Base-by-base conservation (phyloP, 345 rosid species). In the Balakata baccata region DNA sequence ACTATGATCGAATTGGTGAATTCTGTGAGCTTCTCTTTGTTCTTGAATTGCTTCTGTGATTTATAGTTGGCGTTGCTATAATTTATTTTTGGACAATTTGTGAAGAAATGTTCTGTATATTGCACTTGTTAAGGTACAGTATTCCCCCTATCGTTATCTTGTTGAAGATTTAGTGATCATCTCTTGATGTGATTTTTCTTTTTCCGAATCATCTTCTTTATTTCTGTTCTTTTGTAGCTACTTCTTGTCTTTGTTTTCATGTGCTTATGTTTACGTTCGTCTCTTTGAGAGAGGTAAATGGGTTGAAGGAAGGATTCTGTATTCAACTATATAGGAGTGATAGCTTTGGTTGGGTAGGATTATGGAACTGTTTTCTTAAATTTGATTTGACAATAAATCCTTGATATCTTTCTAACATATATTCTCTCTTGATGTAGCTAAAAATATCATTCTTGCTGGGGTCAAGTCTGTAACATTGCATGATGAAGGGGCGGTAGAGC, bases 381-480 rank as follows among this genome's bases (percentile, higher is more conserved):
- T n/a, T 72, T 62, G 68, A 66, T 51, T 50, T 45, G 58, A 4
- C 52, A n/a, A 7, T 25, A 67, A 67, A 13, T 46, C 37, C 52
- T 7, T 59, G 38, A 62, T 53, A 60, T 67, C 5, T 25, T 0
- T 3, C 22, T 65, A 4, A 20, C 3, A 64, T 20, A 53, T 46
- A 17, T 49, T 39, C 51, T 20, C 34, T 39, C 45, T 74, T 74
- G 34, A 72, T 82, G 82, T 89, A 96, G 99, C 99, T 11, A 96
- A 96, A 86, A 96, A 96, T 80, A 97, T 96, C 39, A 81, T 93
- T 70, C 96, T 96, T 61, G 98, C 98, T 66, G 99, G 99, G 67
- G 99, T 93, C 62, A 96, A 96, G 91, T 96, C 98, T 54, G 95
- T 96, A 73, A 90, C 98, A 13, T 78, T 96, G 86, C 99, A 96